Base-by-base conservation (phyloP, 805 yeast genomes). In the Ogataea siamensis region DNA sequence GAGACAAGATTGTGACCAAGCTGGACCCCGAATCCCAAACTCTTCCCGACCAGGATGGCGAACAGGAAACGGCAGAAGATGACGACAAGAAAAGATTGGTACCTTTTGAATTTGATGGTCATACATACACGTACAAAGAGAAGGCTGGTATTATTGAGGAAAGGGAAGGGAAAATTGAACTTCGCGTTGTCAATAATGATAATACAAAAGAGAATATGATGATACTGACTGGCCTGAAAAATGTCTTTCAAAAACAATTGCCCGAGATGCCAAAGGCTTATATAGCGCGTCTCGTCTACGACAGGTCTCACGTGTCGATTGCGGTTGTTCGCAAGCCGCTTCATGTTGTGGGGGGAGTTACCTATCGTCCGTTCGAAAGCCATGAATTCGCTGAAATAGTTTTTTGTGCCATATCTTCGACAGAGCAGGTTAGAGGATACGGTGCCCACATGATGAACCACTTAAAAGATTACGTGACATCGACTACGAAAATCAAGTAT, bases 391-490 rank as follows among this genome's bases (percentile, higher is more conserved):
- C 99, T 1, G 99, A 93, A 62, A 93, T 93, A 66, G 99, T 93
- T 17, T 93, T 93, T 55, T 93, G 97, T 74, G 99, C 99, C 18
- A 93, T 93, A 42, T 83, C 95, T 29, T 87, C 96, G 2, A 87
- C 97, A 0, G 99, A 93, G 58, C 99, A 93, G 67, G 99, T 93
- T 13, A 70, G 97, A 47, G 99, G 99, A 23, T 93, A 93, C 58
- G 99, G 99, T 63, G 99, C 99, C 0, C 99, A 93, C 63, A 63
- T 93, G 55, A 93, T 93, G 99, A 93, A 93, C 61, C 99, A 93
- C 66, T 68, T 93, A 51, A 93, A 93, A 57, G 99, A 93, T 63
- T 93, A 91, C 61, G 97, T 93, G 27, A 72, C 87, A 50, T 82
- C 87, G 14, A 88, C 97, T 0, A 78, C 94, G 7, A 85, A 83